These are phyloP conservation scores for Fraxinus velutina DNA, from an alignment of 305 asterid species.

Conservation along the genomic window DNA sequence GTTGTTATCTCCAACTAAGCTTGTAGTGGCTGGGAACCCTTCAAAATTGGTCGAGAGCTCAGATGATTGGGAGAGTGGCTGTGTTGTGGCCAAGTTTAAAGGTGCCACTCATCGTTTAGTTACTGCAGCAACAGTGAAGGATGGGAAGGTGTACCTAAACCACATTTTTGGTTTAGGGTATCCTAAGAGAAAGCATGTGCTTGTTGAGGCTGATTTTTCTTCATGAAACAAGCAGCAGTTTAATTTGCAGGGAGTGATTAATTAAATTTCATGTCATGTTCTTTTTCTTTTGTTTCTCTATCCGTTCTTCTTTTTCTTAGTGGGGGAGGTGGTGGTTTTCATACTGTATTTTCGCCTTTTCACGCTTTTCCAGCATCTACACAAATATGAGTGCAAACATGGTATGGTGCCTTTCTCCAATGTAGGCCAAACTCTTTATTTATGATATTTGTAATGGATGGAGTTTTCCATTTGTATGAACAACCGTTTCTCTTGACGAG, in stretches of 20 bases:
- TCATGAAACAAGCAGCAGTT: background rate
- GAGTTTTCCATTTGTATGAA: background rate
- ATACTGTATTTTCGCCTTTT: background rate
- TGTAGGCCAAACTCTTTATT: background rate
- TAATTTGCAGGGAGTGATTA: background rate
- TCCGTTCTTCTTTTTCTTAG: background rate
- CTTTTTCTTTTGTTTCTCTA: background rate
- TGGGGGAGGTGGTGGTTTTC: background rate
- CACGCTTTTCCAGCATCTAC: background rate
- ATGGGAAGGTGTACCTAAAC: conserved; percentile 66
- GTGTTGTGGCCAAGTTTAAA: conserved; percentile 48
- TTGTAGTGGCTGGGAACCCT: conserved; percentile 72
- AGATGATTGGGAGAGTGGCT: conserved; percentile 71
- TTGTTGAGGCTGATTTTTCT: conserved; percentile 68
- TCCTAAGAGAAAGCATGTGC: conserved; percentile 74
- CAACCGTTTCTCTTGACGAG: background rate
- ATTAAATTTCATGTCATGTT: background rate
- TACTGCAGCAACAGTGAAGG: conserved; percentile 76
- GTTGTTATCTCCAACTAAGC: conserved; percentile 58
- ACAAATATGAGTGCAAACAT: background rate
- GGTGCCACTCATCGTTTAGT: conserved; percentile 60
- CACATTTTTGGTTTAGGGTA: conserved; percentile 86
- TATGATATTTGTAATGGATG: background rate
- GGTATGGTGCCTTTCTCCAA: background rate
- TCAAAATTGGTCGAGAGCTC: conserved; percentile 58